Conservation (phyloP, 768 basidiomycete species). For the Scleroderma bovista region DNA sequence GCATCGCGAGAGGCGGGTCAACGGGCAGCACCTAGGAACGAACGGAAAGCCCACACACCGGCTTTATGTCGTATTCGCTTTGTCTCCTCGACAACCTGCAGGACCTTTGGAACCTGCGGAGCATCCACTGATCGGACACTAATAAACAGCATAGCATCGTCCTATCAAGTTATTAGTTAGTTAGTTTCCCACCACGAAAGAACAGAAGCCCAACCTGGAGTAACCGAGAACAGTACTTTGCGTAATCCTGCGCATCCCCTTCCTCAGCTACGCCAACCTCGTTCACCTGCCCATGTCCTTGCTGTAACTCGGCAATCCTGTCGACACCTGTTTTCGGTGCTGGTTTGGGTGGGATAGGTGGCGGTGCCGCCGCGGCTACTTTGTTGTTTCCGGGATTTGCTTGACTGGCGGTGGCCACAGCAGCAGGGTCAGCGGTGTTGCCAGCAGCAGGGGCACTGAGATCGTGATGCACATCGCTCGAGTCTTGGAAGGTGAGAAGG, state of each 20-base stretch:
- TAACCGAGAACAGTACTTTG: conserved; percentile 55
- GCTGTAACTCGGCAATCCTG: conserved; percentile 68
- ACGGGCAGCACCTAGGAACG: background rate
- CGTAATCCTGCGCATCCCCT: conserved; percentile 61
- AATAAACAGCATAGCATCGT: conserved; percentile 77
- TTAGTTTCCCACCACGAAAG: background rate
- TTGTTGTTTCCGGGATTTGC: background rate
- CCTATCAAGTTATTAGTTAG: conserved; percentile 34
- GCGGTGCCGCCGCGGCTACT: conserved; percentile 18
- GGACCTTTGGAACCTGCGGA: conserved; percentile 67
- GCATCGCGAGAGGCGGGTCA: conserved; percentile 28
- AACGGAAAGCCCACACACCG: conserved; percentile 35
- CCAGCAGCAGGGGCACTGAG: conserved; percentile 15
- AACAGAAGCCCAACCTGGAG: conserved; percentile 42
- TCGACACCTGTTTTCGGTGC: conserved; percentile 61
- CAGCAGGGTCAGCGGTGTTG: conserved; percentile 1
- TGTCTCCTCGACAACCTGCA: conserved; percentile 74
- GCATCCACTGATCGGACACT: conserved; percentile 60
- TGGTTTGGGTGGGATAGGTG: conserved; percentile 53
- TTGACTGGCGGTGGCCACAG: background rate
- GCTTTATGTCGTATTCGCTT: conserved; percentile 75
- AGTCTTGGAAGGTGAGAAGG: conserved; percentile 72
- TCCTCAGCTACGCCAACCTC: conserved; percentile 68
- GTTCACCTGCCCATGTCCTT: conserved; percentile 62
- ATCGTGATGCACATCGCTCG: conserved; percentile 50